These are phyloP conservation scores for Colletotrichum trifolii DNA, from an alignment of 2,329 filamentous ascomycete species.

Conservation along the genomic window DNA sequence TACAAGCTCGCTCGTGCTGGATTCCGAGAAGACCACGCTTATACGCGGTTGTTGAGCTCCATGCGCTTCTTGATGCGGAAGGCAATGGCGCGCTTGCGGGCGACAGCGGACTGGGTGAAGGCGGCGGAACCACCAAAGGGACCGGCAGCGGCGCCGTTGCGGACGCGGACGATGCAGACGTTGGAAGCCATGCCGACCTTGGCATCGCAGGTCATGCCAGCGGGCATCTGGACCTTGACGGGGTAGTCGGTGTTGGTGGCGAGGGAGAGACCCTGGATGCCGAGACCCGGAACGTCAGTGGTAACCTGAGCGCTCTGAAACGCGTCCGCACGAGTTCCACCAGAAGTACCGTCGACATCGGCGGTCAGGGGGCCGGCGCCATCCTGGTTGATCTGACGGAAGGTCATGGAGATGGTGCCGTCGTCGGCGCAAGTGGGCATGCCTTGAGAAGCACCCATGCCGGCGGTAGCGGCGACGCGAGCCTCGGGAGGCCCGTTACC, in stretches of 20 bases:
- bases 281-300: conserved; percentile 70
- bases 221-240: conserved; percentile 72
- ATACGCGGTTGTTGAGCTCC: conserved; percentile 43
- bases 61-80: conserved; percentile 57
- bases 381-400: conserved; percentile 78
- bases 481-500: conserved; percentile 56
- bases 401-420: conserved; percentile 71
- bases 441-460: conserved; percentile 63
- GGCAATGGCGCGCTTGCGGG: conserved; percentile 71
- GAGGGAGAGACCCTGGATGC: conserved; percentile 65
- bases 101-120: conserved; percentile 69
- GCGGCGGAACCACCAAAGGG: conserved; percentile 75
- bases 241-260: conserved; percentile 73
- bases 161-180: conserved; percentile 73
- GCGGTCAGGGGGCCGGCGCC: conserved; percentile 73
- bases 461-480: conserved; percentile 64
- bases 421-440: conserved; percentile 71
- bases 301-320: conserved; percentile 70
- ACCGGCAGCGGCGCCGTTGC: conserved; percentile 70
- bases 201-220: conserved; percentile 74
- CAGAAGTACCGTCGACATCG: conserved; percentile 70
- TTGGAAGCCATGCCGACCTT: conserved; percentile 67
- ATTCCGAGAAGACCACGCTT: conserved; percentile 11
- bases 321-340: conserved; percentile 68
- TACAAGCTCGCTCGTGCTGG: neutral